A percentile compares a stretch with the other conserved stretches of the same genome.
Conservation (phyloP, 495 filamentous ascomycete species). For the Hyaloscypha finlandica region DNA sequence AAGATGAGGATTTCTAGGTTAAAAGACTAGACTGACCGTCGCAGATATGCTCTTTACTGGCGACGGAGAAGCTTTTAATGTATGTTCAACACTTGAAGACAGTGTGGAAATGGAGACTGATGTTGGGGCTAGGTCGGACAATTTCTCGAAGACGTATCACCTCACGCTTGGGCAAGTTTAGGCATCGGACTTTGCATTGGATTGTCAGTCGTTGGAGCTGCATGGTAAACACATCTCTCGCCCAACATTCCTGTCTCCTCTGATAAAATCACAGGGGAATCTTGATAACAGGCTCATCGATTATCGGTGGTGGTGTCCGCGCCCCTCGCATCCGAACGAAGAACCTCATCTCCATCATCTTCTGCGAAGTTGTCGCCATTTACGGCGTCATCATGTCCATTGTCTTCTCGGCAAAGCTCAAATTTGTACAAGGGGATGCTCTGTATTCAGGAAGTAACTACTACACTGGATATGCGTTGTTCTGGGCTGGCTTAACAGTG, state of each 20-base stretch:
- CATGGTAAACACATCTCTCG: constrained; percentile 66
- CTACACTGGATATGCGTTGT: constrained; percentile 95
- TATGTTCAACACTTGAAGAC: constrained; percentile 47
- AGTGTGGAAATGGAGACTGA: background rate
- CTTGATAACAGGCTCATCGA: constrained; percentile 98
- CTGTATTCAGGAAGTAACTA: constrained; percentile 70
- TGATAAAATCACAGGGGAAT: constrained; percentile 72
- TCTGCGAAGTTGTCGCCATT: constrained; percentile 99
- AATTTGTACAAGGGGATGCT: constrained; percentile 49
- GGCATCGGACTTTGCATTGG: constrained; percentile 96
- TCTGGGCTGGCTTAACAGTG: constrained; percentile 93
- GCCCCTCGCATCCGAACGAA: constrained; percentile 97
- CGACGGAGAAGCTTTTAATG: constrained; percentile 95
- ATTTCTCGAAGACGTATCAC: constrained; percentile 92
- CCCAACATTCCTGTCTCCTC: constrained; percentile 8
- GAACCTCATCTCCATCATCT: constrained; percentile 99
- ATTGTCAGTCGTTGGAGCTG: constrained; percentile 91
- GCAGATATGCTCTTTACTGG: constrained; percentile 97
- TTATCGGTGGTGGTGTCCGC: constrained; percentile 93
- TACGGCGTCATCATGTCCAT: constrained; percentile 99
- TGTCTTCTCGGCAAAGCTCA: constrained; percentile 88
- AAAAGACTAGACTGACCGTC: constrained; percentile 39
- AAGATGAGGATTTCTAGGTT: constrained; percentile 35
- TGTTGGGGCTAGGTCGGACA: constrained; percentile 69
- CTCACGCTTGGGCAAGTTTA: constrained; percentile 87